Conservation (phyloP, 768 basidiomycete species). For the Nidula microcarpa region DNA sequence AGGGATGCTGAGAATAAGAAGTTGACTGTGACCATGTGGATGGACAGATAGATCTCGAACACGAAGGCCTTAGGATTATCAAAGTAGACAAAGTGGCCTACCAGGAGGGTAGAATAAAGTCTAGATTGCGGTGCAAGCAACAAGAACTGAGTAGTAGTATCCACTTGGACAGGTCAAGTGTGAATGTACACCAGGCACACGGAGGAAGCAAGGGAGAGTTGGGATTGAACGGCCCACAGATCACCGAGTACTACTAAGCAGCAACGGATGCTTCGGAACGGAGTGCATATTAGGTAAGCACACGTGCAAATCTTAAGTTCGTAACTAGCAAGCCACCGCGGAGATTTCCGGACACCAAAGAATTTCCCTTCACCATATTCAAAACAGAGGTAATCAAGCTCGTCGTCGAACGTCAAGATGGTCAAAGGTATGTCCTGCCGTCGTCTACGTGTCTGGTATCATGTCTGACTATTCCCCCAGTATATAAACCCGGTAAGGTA, state of each 20-base stretch:
- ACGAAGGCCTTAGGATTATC: too few relatives aligned
- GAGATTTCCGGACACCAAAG: slow-evolving; percentile 25
- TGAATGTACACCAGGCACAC: too few relatives aligned
- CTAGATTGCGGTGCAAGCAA: too few relatives aligned
- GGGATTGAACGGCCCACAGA: too few relatives aligned
- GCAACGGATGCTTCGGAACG: background rate
- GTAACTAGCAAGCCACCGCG: slow-evolving; percentile 42
- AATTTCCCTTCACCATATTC: slow-evolving; percentile 18
- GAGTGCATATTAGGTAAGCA: background rate
- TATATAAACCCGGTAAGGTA: slow-evolving; percentile 96
- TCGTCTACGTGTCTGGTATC: slow-evolving; percentile 1
- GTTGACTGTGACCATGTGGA: background rate
- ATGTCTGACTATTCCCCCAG: slow-evolving; percentile 32
- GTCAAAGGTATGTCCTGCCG: slow-evolving; percentile 45
- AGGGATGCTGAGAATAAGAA: background rate
- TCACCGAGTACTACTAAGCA: too few relatives aligned
- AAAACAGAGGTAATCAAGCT: slow-evolving; percentile 37
- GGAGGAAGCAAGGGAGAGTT: too few relatives aligned
- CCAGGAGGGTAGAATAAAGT: too few relatives aligned
- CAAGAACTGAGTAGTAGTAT: too few relatives aligned
- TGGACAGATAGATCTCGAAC: too few relatives aligned
- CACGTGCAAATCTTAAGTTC: slow-evolving; percentile 26
- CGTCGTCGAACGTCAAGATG: slow-evolving; percentile 47
- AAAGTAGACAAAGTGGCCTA: too few relatives aligned
- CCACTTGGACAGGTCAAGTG: too few relatives aligned